Percentiles rank a stretch among this genome's conserved stretches.
These are phyloP conservation scores for Chalciporus chontae DNA, from an alignment of 768 basidiomycete species.

Conservation along the genomic window DNA sequence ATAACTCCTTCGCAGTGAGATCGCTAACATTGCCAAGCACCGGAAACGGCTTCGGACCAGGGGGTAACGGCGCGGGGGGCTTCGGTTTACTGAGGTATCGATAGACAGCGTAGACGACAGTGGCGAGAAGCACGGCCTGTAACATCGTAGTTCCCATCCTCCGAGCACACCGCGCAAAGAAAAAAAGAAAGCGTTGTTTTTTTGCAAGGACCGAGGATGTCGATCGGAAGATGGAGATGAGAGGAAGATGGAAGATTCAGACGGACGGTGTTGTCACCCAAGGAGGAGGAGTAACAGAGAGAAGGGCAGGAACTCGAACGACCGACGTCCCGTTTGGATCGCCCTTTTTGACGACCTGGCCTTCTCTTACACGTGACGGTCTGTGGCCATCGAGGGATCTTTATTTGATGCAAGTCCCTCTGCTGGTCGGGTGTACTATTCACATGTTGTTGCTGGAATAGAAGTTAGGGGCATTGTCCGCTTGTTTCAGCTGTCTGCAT, in stretches of 20 bases:
- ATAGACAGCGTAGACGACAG: constrained; percentile 17
- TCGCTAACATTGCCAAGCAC: constrained; percentile 63
- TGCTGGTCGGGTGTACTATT: too few relatives aligned
- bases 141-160: constrained; percentile 12
- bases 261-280: neutral
- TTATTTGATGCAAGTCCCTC: too few relatives aligned
- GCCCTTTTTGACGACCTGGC: too few relatives aligned
- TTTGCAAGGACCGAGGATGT: neutral
- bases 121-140: constrained; percentile 21
- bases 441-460: too few relatives aligned
- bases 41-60: constrained; percentile 66
- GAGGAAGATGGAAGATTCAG: constrained; percentile 20
- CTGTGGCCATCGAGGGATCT: too few relatives aligned
- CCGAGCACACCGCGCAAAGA: constrained; percentile 5
- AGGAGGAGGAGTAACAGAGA: too few relatives aligned
- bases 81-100: constrained; percentile 11
- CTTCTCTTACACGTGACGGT: too few relatives aligned
- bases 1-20: constrained; percentile 57
- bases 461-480: too few relatives aligned
- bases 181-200: neutral
- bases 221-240: constrained; percentile 11
- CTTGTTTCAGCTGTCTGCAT: too few relatives aligned
- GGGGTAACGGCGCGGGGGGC: constrained; percentile 45
- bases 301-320: too few relatives aligned
- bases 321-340: too few relatives aligned